A percentile compares a stretch with the other conserved stretches of the same genome.
phyloP scores from a whole-genome alignment of 73 alveolate species.

The Paramecium pentaurelia region DNA sequence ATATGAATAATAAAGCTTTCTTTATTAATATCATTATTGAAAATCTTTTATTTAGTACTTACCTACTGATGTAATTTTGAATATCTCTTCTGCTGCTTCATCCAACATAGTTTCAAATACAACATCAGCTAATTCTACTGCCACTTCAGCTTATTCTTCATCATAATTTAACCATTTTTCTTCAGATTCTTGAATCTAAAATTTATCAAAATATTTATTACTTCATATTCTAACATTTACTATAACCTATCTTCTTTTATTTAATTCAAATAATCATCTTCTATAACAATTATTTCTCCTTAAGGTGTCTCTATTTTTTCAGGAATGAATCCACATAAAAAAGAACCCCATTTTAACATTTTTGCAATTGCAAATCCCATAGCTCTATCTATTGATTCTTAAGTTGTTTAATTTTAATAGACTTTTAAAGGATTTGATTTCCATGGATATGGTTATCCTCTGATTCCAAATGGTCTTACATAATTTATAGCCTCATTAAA shows the following conservation, averaged over 20 bases:
- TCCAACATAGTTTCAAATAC: conserved; percentile 55
- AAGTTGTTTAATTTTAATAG: conserved; percentile 38
- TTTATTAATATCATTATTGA: not conserved
- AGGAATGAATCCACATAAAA: conserved; percentile 62
- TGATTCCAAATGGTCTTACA: conserved; percentile 64
- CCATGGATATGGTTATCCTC: conserved; percentile 70
- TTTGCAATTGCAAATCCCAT: conserved; percentile 49
- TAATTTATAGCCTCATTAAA: conserved; percentile 64
- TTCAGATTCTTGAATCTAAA: conserved; percentile 25
- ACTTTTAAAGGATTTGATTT: conserved; percentile 45
- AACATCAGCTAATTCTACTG: conserved; percentile 59
- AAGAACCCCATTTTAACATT: conserved; percentile 63
- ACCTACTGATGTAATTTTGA: not conserved
- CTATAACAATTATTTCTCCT: conserved; percentile 51
- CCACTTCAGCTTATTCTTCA: conserved; percentile 66
- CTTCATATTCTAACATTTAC: conserved; percentile 62
- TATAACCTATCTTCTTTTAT: conserved; percentile 60
- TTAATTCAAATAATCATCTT: conserved; percentile 57
- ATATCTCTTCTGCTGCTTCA: conserved; percentile 54
- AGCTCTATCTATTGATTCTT: conserved; percentile 44
- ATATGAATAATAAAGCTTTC: not conserved
- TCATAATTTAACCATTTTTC: conserved; percentile 64
- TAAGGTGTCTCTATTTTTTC: conserved; percentile 47
- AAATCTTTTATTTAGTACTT: not conserved
- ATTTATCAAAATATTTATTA: not conserved